A percentile compares a stretch with the other conserved stretches of the same genome.
Conservation (phyloP, 2,329 filamentous ascomycete species). For the Fusarium graminum region DNA sequence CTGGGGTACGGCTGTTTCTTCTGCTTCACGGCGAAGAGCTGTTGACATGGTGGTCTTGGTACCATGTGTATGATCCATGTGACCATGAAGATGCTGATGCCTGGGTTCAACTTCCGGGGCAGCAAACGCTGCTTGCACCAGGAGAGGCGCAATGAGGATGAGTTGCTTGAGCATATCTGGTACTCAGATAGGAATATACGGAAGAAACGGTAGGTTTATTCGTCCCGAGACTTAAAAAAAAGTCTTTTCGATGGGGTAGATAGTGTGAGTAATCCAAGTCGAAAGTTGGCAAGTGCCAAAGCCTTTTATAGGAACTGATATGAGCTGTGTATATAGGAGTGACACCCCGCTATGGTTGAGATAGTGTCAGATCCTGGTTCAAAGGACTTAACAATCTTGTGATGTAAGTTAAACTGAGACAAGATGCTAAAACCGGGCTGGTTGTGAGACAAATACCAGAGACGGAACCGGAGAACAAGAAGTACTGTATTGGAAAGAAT, state of each 20-base stretch:
- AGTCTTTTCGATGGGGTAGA: conserved; percentile 11
- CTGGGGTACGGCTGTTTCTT: conserved; percentile 26
- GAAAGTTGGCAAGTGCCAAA: conserved; percentile 7
- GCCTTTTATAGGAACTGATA: conserved; percentile 35
- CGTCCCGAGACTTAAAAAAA: conserved; percentile 9
- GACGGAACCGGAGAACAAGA: conserved; percentile 30
- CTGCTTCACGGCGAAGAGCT: conserved; percentile 12
- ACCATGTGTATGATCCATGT: conserved; percentile 35
- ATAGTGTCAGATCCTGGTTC: conserved; percentile 13
- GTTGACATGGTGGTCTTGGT: conserved; percentile 21
- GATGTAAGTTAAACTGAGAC: conserved; percentile 25
- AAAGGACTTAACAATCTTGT: conserved; percentile 18
- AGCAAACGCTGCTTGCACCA: conserved; percentile 46
- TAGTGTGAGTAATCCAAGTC: conserved; percentile 7
- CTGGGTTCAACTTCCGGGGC: conserved; percentile 38
- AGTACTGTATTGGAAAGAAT: conserved; percentile 36
- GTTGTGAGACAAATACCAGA: conserved; percentile 17
- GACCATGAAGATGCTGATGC: conserved; percentile 36
- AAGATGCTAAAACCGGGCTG: conserved; percentile 43
- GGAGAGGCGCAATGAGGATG: conserved; percentile 43
- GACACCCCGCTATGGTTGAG: conserved; percentile 27
- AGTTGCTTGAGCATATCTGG: conserved; percentile 45
- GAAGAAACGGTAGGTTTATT: conserved; percentile 1
- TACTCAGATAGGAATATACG: conserved; percentile 1
- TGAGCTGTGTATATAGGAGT: conserved; percentile 15